A percentile compares a stretch with the other conserved stretches of the same genome.
These are phyloP conservation scores for Oldenlandia corymbosa DNA, from an alignment of 257 asterid genomes.

Conservation along the genomic window DNA sequence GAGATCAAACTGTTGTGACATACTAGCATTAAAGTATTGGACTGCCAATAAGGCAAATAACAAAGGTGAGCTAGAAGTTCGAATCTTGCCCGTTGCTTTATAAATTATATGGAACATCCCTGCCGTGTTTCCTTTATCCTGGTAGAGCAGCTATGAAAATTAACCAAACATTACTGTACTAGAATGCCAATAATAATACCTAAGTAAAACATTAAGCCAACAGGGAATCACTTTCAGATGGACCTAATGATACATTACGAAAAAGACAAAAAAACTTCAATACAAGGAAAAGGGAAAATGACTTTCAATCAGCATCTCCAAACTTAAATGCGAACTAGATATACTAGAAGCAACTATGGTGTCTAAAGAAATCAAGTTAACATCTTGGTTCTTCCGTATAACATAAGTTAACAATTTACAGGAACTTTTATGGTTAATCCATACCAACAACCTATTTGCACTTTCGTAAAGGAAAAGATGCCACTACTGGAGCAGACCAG, in stretches of 20 bases:
- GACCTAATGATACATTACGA: not conserved
- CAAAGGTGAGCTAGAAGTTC: no score
- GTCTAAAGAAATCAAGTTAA: constrained; percentile 18
- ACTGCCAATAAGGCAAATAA: no score
- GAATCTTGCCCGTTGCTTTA: no score
- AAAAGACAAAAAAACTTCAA: not conserved
- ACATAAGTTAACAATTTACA: constrained; percentile 20
- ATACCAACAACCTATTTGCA: constrained; percentile 2
- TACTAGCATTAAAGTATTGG: no score
- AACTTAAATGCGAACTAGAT: constrained; percentile 12
- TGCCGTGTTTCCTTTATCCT: no score
- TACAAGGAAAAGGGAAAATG: not conserved
- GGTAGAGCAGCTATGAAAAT: no score
- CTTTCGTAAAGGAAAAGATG: not conserved
- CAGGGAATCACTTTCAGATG: not conserved
- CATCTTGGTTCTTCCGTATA: not conserved
- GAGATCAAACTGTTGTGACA: no score
- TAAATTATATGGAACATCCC: no score
- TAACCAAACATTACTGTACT: no score
- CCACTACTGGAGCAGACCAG: not conserved
- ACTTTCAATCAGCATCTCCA: constrained; percentile 8
- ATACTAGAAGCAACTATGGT: constrained; percentile 12
- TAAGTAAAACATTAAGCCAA: not conserved
- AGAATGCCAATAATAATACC: no score
- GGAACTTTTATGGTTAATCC: not conserved